Evolutionary conservation across 225 moss, liverwort and hornwort species (phyloP).

Genomic region (Neckera pumila): DNA sequence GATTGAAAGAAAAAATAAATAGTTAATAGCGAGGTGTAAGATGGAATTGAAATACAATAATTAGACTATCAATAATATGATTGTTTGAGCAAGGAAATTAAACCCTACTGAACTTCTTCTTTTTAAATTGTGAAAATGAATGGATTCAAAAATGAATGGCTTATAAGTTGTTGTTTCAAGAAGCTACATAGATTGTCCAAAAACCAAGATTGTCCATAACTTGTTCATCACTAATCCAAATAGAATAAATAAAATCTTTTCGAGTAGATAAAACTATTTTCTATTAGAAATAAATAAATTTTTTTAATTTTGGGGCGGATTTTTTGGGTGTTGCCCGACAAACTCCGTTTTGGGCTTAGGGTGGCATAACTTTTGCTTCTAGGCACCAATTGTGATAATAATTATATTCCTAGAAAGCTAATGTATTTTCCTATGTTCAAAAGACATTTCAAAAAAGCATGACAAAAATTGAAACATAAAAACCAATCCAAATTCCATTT

Average conservation of each 20-base stretch:
- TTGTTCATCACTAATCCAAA: background rate
- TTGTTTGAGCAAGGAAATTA: background rate
- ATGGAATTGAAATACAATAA: background rate
- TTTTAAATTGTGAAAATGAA: background rate
- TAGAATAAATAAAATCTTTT: background rate
- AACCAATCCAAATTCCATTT: too few relatives aligned
- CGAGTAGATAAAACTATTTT: background rate
- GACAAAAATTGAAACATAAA: too few relatives aligned
- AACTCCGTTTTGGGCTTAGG: too few relatives aligned
- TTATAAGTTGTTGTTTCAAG: background rate
- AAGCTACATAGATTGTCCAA: background rate
- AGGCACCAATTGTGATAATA: too few relatives aligned
- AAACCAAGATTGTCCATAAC: background rate
- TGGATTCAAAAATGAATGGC: background rate
- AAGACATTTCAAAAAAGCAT: too few relatives aligned
- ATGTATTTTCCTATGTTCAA: too few relatives aligned
- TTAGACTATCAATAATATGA: background rate
- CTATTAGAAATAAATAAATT: background rate
- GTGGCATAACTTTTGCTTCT: too few relatives aligned
- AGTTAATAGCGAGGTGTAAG: background rate
- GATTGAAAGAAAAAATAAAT: background rate
- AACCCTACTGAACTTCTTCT: background rate
- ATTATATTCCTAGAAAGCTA: too few relatives aligned
- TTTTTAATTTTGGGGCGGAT: too few relatives aligned
- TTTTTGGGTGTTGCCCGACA: accelerated